Evolutionary conservation across 495 filamentous ascomycete genomes (phyloP), one percentile per base, ranked within the genome.

Genomic region (Xylaria castorea): DNA sequence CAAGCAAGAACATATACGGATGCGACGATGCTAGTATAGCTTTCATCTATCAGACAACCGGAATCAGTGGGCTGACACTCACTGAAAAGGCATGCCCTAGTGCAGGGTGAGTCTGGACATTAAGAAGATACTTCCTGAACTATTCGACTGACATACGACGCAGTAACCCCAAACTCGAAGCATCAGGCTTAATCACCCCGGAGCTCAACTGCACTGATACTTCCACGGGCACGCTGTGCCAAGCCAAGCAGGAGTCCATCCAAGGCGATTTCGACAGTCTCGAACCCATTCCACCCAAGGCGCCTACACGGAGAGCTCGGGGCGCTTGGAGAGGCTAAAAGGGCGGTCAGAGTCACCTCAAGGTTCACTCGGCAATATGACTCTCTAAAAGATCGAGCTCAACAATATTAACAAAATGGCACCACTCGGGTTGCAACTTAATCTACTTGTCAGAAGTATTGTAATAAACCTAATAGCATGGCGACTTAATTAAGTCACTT

Each of bases 31-130:
- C 55, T 22, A 66, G 66, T 36, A 69, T 80, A 5, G 44, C 58
- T 53, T 80, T 80, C 55, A 75, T 78, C 51, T 80, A 75, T 34
- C 73, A 80, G 64, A 73, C 71, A 12, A 75, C 71, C 16, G 74
- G 73, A 36, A 72, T 72, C 20, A 68, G 73, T 25, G 75, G 74
- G 5, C 50, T 80, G 32, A 78, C 74, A 16, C 6, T 80, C 46
- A 71, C 73, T 18, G 78, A 80, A 42, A 32, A 40, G 46, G 76
- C 68, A 6, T 80, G 78, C 61, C 70, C 78, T 40, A 73, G 71
- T n/a, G 73, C n/a, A 50, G 55, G 61, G 78, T 80, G 27, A 68
- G 78, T 75, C 48, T 6, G 16, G 14, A 14, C 9, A 5, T 20
- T 20, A 18, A 51, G 22, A 63, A 18, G 4, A 32, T 9, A 30